Percentiles rank a stretch among this genome's conserved stretches.
phyloP scores from a whole-genome alignment of 2,329 filamentous ascomycete genomes.

The Aureobasidium sp. region DNA sequence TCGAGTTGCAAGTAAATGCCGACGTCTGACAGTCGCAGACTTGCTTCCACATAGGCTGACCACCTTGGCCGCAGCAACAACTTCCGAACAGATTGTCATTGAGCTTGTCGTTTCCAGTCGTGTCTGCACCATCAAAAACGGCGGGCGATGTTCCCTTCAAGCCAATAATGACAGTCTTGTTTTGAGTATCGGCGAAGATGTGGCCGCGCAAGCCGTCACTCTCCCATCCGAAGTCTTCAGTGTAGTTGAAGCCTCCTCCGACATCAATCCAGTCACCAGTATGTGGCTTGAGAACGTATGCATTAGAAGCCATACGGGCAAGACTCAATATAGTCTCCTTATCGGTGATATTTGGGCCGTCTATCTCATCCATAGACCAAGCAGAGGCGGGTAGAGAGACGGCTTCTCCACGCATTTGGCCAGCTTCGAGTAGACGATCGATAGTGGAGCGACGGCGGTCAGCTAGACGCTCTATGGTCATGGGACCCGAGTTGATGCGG shows the following conservation, averaged over 20 bases:
- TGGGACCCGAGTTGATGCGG: slow-evolving; percentile 55
- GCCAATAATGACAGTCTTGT: slow-evolving; percentile 82
- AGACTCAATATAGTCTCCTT: slow-evolving; percentile 77
- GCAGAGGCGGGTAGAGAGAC: slow-evolving; percentile 63
- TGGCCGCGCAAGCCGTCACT: slow-evolving; percentile 83
- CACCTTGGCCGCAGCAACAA: slow-evolving; percentile 93
- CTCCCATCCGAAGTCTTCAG: slow-evolving; percentile 88
- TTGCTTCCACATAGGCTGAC: slow-evolving; percentile 81
- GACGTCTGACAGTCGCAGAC: slow-evolving; percentile 88
- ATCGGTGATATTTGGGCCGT: slow-evolving; percentile 75
- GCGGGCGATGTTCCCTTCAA: slow-evolving; percentile 81
- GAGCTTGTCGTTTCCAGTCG: slow-evolving; percentile 92
- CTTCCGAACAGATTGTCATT: slow-evolving; percentile 98
- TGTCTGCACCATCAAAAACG: slow-evolving; percentile 93
- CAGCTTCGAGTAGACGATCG: slow-evolving; percentile 68
- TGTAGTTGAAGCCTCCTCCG: slow-evolving; percentile 72
- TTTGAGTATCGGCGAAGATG: slow-evolving; percentile 79
- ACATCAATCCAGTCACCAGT: slow-evolving; percentile 79
- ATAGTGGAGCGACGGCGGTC: slow-evolving; percentile 72
- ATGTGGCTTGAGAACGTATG: slow-evolving; percentile 69
- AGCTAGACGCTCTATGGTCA: slow-evolving; percentile 71
- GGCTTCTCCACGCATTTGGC: slow-evolving; percentile 61
- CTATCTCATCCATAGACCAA: slow-evolving; percentile 75
- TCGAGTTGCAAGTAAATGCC: slow-evolving; percentile 86
- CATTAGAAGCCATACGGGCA: slow-evolving; percentile 81